Evolutionary conservation across 192 early-diverging fungal genomes (phyloP), one percentile per base, ranked within the genome.

Genomic region (Oehlia diaphana): DNA sequence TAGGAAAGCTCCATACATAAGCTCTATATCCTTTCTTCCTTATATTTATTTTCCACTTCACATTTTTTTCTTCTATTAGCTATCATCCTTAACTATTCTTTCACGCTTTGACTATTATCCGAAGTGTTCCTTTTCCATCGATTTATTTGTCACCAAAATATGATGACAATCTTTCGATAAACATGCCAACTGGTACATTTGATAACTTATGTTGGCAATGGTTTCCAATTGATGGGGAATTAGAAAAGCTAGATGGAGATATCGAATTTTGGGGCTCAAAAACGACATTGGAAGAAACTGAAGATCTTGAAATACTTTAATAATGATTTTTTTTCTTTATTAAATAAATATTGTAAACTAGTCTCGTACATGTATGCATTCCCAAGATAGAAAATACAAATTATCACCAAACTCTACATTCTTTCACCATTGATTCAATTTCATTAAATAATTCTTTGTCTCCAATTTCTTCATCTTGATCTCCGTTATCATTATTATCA

Each of bases 381-480:
- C 16, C 16, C 16, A 58, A 21, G 19, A 21, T 58, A 21, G 19
- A 58, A 21, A 58, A 58, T 4, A 53, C 0, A 47, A n/a, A 47
- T 1, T 58, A 58, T 69, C 49, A 78, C 85, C 85, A 86, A n/a
- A 87, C 83, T 23, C 71, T 47, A 66, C 86, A 86, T 53, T 88
- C 87, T 28, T 81, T 82, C 35, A 88, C 63, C 77, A 88, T 79
- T 19, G 82, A 84, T 19, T 83, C 47, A 14, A 85, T 75, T 35
- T 82, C 78, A 42, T 88, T 82, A 86, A 85, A 82, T 14, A 88
- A 42, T 47, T 86, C 80, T 44, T 80, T 79, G 44, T 86, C 79
- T 70, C 70, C 50, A 35, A 64, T n/a, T 4, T 79, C 62, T 58
- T 82, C 76, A 14, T 83, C 77, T 23, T 76, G 44, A 65, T 81